phyloP scores from a whole-genome alignment of 441 rosid genomes.

The Theobroma grandiflorum region DNA sequence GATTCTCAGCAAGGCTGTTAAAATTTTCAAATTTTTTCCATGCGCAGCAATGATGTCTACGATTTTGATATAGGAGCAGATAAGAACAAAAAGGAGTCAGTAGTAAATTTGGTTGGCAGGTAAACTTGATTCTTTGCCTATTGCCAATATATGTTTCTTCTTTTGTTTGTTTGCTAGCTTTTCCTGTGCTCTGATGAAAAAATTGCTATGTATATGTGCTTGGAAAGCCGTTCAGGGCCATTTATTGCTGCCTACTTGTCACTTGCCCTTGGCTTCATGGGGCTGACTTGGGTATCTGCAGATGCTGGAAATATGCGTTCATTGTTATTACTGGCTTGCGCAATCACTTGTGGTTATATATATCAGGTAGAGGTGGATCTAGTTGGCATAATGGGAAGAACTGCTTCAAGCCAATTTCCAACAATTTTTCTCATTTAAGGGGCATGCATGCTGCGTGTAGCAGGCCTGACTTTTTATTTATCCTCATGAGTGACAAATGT shows the following conservation, averaged over 20 bases:
- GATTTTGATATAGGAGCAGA: constrained; percentile 98
- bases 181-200: not conserved
- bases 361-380: constrained; percentile 65
- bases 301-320: constrained; percentile 58
- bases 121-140: constrained; percentile 40
- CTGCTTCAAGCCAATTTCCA: not conserved
- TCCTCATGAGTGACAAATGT: not conserved
- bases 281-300: constrained; percentile 68
- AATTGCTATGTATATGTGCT: constrained; percentile 26
- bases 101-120: constrained; percentile 88
- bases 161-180: not conserved
- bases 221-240: constrained; percentile 76
- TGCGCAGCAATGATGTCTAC: constrained; percentile 91
- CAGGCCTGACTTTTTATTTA: not conserved
- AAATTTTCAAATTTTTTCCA: constrained; percentile 31
- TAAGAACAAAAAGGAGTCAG: constrained; percentile 85
- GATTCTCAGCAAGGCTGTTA: constrained; percentile 15
- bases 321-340: constrained; percentile 63
- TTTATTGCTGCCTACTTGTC: constrained; percentile 59
- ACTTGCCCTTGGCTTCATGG: constrained; percentile 64
- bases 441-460: not conserved
- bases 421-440: not conserved
- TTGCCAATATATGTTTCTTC: not conserved
- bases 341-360: constrained; percentile 75
- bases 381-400: not conserved